Evolutionary conservation across 345 rosid species (phyloP).

Genomic region (Bruguiera gymnorhiza): DNA sequence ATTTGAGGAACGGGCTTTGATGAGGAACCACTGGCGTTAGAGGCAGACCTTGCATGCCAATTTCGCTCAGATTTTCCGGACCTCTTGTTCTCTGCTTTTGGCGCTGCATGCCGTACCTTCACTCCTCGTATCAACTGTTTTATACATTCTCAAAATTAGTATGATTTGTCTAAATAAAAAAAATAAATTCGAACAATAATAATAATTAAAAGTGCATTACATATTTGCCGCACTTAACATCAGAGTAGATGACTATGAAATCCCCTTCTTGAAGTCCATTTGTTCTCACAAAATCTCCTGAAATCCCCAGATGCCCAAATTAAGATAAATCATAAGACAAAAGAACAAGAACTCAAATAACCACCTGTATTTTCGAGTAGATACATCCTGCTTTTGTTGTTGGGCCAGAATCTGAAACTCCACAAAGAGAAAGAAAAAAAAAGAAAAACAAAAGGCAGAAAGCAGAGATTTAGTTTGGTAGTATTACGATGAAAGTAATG

Average conservation of each 20-base stretch:
- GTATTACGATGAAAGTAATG: too few species aligned
- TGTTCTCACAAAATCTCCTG: slow-evolving; percentile 92
- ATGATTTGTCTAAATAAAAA: background rate
- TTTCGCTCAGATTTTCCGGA: slow-evolving; percentile 66
- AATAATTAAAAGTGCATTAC: slow-evolving; percentile 24
- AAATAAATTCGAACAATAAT: background rate
- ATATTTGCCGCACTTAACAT: slow-evolving; percentile 90
- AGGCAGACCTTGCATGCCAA: slow-evolving; percentile 32
- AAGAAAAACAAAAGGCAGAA: background rate
- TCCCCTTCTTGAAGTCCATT: slow-evolving; percentile 99
- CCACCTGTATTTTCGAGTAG: slow-evolving; percentile 96
- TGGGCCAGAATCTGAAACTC: slow-evolving; percentile 97
- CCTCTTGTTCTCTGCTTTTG: slow-evolving; percentile 59
- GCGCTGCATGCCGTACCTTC: slow-evolving; percentile 78
- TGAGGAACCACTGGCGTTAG: slow-evolving; percentile 14
- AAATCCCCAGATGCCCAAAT: background rate
- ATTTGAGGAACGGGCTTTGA: slow-evolving; percentile 19
- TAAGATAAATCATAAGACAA: background rate
- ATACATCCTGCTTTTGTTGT: slow-evolving; percentile 99
- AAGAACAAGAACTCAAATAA: background rate
- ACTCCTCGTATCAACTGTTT: slow-evolving; percentile 90
- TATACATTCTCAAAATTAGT: background rate
- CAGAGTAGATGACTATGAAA: slow-evolving; percentile 95
- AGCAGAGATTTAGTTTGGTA: slow-evolving; percentile 22
- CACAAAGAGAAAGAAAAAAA: slow-evolving; percentile 9